A percentile compares a stretch with the other conserved stretches of the same genome.
Evolutionary conservation across 768 basidiomycete genomes (phyloP).

Genomic region (Hemileccinum impolitum): DNA sequence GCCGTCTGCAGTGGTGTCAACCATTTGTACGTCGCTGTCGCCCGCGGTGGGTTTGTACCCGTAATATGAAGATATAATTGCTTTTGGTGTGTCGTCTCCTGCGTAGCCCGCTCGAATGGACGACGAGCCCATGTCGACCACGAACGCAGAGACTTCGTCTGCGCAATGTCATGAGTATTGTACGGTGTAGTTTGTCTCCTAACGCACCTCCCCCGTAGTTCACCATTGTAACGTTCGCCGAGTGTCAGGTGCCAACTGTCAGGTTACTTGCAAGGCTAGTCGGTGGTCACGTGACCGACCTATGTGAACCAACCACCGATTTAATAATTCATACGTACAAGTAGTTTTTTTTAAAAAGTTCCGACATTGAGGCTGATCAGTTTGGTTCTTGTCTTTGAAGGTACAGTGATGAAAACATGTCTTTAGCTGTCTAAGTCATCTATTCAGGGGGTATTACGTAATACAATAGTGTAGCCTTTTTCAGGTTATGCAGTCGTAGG

Average conservation of each 20-base stretch:
- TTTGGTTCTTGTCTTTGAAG: too few relatives aligned
- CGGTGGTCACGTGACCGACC: constrained; percentile 15
- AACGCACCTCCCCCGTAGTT: constrained; percentile 82
- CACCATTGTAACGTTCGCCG: constrained; percentile 48
- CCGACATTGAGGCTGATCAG: too few relatives aligned
- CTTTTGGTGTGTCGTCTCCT: constrained; percentile 93
- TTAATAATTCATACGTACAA: too few relatives aligned
- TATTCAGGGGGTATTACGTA: too few relatives aligned
- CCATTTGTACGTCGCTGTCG: constrained; percentile 36
- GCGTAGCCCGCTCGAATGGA: constrained; percentile 94
- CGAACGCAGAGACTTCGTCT: constrained; percentile 98
- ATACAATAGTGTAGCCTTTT: background rate
- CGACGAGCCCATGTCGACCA: constrained; percentile 90
- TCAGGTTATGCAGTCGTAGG: too few relatives aligned
- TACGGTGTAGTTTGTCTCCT: background rate
- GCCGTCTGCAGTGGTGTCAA: constrained; percentile 37
- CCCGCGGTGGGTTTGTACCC: constrained; percentile 57
- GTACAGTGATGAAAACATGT: too few relatives aligned
- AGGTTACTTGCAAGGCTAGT: too few relatives aligned
- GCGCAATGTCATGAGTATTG: constrained; percentile 1
- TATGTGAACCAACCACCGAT: too few relatives aligned
- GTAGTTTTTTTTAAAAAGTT: too few relatives aligned
- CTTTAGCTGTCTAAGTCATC: too few relatives aligned
- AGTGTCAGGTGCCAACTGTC: background rate
- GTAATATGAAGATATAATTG: constrained; percentile 85